Evolutionary conservation across 2,329 filamentous ascomycete species (phyloP), one percentile per base, ranked within the genome.

Genomic region (Calycina herbarum): DNA sequence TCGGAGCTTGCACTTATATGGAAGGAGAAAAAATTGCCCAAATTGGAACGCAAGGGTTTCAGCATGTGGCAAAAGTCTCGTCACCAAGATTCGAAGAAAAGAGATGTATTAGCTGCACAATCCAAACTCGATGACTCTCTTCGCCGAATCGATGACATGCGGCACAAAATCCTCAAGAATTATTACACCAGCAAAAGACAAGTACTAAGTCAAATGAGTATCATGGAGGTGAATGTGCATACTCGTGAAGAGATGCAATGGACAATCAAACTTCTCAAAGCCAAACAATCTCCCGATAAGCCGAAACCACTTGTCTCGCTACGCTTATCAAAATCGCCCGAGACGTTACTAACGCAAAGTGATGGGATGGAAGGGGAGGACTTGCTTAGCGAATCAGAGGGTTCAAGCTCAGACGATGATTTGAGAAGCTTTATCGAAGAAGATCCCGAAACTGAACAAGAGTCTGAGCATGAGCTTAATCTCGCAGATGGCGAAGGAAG

Each of bases 171-270:
- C 40, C 68, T 81, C 27, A 70, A 75, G 0, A 78, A 83, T 17
- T 74, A 80, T 35, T 92, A 88, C 85, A 75, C 77, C 11, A 84
- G 79, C 7, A 78, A 79, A 27, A 71, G 76, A 0, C 81, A 87
- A 15, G 74, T 95, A 15, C 78, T 80, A 31, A 78, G 77, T 5
- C 85, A 87, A 71, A 87, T 87, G 59, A 77, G 78, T 11, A 83
- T 79, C 42, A 78, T 96, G 63, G 87, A 94, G 66, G 79, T 81
- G 4, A 92, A 83, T 3, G 77, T 97, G 0, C 83, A 85, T 42
- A 83, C 90, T 63, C 83, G 85, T 59, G 79, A 89, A 71, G 76
- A 85, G 48, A 75, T 82, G 8, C 72, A 74, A 7, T 89, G 85
- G 85, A 74, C 80, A 2, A 78, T 84, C n/a, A 69, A 75, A 6